Conservation (phyloP, 78 protist genomes). For the Ministeria vibrans region DNA sequence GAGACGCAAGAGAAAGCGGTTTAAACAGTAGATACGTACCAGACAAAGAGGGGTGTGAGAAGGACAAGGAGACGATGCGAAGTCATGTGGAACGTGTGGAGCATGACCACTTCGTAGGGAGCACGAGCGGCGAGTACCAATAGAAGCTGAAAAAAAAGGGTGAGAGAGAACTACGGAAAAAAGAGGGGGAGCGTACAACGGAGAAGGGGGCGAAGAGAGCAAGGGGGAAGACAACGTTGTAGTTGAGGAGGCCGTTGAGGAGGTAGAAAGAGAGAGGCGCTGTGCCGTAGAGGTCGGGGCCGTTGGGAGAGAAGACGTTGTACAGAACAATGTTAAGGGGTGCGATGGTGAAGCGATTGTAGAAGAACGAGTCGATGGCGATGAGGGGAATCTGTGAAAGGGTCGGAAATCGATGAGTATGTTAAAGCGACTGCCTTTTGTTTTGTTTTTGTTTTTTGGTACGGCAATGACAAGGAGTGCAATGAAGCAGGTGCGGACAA, state of each 20-base stretch:
- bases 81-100: not conserved
- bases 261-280: conserved; percentile 55
- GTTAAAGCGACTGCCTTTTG: no score
- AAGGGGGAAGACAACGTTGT: conserved; percentile 45
- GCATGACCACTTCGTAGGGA: not conserved
- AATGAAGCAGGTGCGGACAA: not conserved
- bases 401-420: not conserved
- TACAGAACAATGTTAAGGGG: conserved; percentile 52
- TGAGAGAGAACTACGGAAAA: no score
- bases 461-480: no score
- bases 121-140: no score
- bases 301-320: conserved; percentile 32
- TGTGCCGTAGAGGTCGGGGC: conserved; percentile 26
- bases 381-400: conserved; percentile 30
- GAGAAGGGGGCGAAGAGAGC: conserved; percentile 13
- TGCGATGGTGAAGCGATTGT: conserved; percentile 44
- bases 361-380: conserved; percentile 46
- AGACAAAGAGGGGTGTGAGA: not conserved
- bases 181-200: no score
- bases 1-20: no score
- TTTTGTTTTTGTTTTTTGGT: no score
- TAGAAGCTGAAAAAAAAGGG: no score
- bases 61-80: not conserved
- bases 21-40: no score
- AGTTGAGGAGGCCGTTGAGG: conserved; percentile 52